A percentile compares a stretch with the other conserved stretches of the same genome.
phyloP scores from a whole-genome alignment of 805 yeast species.

The Phaffomyces thermotolerans region DNA sequence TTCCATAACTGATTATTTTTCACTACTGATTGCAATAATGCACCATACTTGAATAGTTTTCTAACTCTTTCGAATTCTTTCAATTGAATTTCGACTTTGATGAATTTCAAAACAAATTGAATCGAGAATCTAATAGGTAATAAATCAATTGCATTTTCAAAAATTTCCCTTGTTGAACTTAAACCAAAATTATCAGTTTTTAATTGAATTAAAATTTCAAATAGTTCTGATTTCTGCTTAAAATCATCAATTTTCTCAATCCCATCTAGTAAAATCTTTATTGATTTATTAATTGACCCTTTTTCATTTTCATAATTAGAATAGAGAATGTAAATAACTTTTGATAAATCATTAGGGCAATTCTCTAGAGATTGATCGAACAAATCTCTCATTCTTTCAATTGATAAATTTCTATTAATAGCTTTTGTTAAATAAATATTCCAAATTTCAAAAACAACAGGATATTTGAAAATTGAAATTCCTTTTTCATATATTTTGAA shows the following conservation, averaged over 20 bases:
- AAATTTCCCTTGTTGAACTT: conserved; percentile 39
- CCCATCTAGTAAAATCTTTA: conserved; percentile 40
- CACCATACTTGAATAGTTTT: conserved; percentile 49
- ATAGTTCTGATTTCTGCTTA: conserved; percentile 33
- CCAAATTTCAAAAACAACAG: conserved; percentile 67
- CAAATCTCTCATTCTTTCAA: conserved; percentile 59
- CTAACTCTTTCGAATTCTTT: conserved; percentile 57
- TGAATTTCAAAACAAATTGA: conserved; percentile 44
- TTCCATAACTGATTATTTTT: conserved; percentile 43
- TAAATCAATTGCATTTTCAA: conserved; percentile 42
- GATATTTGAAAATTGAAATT: conserved; percentile 49
- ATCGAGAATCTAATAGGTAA: conserved; percentile 38
- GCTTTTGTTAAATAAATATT: conserved; percentile 53
- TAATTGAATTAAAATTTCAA: conserved; percentile 36
- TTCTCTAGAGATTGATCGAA: conserved; percentile 60
- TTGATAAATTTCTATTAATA: conserved; percentile 27
- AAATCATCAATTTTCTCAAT: conserved; percentile 23
- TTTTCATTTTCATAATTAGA: conserved; percentile 52
- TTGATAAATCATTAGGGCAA: conserved; percentile 43
- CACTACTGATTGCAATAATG: conserved; percentile 32
- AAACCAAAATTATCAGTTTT: conserved; percentile 34
- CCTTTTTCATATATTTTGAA: conserved; percentile 66
- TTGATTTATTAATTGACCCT: conserved; percentile 45
- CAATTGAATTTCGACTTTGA: conserved; percentile 44
- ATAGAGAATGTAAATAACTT: conserved; percentile 46